These are phyloP conservation scores for Coelastrella sp. DNA, from an alignment of 139 green algal species.

Conservation along the genomic window DNA sequence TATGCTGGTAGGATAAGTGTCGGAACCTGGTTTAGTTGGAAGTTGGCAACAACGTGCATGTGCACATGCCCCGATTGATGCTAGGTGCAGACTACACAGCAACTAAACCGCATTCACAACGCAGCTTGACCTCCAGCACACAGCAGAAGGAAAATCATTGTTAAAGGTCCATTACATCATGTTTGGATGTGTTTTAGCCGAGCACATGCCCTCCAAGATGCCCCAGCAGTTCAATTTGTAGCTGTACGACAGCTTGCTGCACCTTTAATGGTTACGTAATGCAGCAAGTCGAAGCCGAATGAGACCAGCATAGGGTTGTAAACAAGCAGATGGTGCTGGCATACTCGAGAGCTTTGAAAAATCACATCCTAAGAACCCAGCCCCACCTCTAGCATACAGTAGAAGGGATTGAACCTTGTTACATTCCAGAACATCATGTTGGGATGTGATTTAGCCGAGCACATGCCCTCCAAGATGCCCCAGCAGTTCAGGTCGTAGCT, in stretches of 20 bases:
- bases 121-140: no score
- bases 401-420: slow-evolving; percentile 50
- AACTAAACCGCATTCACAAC: no score
- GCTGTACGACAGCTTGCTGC: slow-evolving; percentile 42
- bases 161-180: slow-evolving; percentile 45
- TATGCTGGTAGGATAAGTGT: no score
- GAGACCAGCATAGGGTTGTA: no score
- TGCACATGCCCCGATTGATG: no score
- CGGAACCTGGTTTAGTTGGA: no score
- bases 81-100: no score
- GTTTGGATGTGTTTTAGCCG: slow-evolving; percentile 32
- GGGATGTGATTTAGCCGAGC: slow-evolving; percentile 3
- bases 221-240: slow-evolving; percentile 42
- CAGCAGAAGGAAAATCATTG: slow-evolving; percentile 44
- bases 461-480: slow-evolving; percentile 47
- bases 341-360: background rate
- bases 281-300: no score
- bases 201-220: slow-evolving; percentile 44
- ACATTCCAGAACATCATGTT: slow-evolving; percentile 51
- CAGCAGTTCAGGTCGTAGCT: slow-evolving; percentile 42
- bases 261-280: no score
- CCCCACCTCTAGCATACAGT: slow-evolving; percentile 46
- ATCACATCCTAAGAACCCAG: background rate
- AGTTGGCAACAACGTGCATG: no score
- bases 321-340: background rate